Evolutionary conservation across 2,329 filamentous ascomycete genomes (phyloP), one percentile per base, ranked within the genome.

Genomic region (Ceratocystis ficicola): DNA sequence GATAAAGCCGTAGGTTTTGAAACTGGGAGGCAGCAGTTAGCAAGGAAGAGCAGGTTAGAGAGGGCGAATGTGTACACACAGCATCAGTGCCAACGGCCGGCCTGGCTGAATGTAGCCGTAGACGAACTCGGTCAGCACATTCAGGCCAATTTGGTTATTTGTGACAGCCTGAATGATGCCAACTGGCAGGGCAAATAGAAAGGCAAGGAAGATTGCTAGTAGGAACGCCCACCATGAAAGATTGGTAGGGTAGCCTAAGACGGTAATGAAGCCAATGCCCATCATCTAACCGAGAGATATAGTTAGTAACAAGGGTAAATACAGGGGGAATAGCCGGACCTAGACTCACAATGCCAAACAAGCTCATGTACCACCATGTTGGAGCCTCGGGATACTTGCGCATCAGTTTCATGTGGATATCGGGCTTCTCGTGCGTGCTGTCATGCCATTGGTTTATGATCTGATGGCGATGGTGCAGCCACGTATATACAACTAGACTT

Each of bases 101-200:
- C 88, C 88, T 0, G 87, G 87, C 69, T 89, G 86, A 70, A 90
- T 87, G 71, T 90, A 90, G 1, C 88, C 88, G 67, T 85, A 84
- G 3, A 91, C 76, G 69, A 90, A 89, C 75, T 89, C 87, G 0
- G 86, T 88, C 68, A 90, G 76, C 30, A 91, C 86, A 69, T 90
- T 90, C 44, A 90, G 77, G 1, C 86, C 86, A 46, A 89, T 85
- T 76, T 88, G 77, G 73, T 86, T 86, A 71, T 88, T 85, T 3
- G 87, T 87, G 3, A 86, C 79, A 46, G 86, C 87, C 71, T 88
- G 81, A 44, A 90, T 83, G 67, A 89, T 88, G 50, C 84, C 84
- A 60, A 86, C 85, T 0, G 86, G 86, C 12, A 89, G 74, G 7
- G 85, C 78, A 72, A 87, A 89, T 7, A 79, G 74, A 66, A 83